phyloP scores from a whole-genome alignment of 306 rosid genomes.

The Vigna mungo region DNA sequence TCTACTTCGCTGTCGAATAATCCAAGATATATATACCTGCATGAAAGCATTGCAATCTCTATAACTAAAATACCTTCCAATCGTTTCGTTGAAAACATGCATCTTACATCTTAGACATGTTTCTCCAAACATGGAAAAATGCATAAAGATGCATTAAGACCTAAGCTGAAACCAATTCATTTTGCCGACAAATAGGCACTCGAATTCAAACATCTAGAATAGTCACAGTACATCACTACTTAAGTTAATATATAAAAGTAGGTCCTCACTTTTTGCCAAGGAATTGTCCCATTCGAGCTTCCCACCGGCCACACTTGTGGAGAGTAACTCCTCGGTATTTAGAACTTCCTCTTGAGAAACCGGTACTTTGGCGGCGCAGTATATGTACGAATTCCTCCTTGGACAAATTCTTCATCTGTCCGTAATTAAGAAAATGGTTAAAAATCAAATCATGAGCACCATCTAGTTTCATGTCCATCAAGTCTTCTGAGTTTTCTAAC shows the following conservation, averaged over 20 bases:
- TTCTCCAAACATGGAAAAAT: constrained; percentile 52
- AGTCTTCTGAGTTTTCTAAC: constrained; percentile 48
- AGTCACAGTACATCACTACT: constrained; percentile 8
- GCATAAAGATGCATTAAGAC: constrained; percentile 47
- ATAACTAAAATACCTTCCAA: constrained; percentile 80
- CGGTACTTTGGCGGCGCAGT: constrained; percentile 95
- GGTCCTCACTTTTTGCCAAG: constrained; percentile 98
- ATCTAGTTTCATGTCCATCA: constrained; percentile 31
- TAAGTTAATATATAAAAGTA: constrained; percentile 44
- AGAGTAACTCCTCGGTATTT: constrained; percentile 93
- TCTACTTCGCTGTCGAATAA: constrained; percentile 99
- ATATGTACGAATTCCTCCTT: constrained; percentile 97
- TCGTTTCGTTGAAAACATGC: constrained; percentile 65
- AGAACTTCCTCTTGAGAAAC: constrained; percentile 95
- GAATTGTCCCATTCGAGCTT: constrained; percentile 98
- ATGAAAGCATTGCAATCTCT: constrained; percentile 88
- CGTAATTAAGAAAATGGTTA: constrained; percentile 27
- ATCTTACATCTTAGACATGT: constrained; percentile 53
- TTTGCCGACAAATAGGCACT: constrained; percentile 40
- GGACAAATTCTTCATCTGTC: constrained; percentile 77
- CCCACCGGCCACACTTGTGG: constrained; percentile 99
- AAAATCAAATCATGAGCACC: neutral
- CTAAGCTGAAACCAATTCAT: constrained; percentile 51
- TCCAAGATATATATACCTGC: constrained; percentile 99
- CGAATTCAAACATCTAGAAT: constrained; percentile 33